Evolutionary conservation across 306 rosid species (phyloP).

Genomic region (Medicago ruthenica): DNA sequence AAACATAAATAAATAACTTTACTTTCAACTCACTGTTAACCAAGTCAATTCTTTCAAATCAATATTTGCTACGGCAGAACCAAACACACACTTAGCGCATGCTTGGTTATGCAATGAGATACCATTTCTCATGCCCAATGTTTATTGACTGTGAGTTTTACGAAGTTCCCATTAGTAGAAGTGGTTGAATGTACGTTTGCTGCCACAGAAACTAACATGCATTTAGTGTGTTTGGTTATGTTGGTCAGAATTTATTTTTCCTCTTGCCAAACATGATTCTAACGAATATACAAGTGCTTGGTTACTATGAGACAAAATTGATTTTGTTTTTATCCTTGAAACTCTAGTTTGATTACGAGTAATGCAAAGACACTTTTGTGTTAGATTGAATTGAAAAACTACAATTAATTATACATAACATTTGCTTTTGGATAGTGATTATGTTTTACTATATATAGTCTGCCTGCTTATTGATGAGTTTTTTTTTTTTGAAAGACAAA

Average conservation of each 20-base stretch:
- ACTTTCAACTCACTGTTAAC: background rate
- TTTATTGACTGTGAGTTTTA: background rate
- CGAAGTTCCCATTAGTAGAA: background rate
- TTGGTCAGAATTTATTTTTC: background rate
- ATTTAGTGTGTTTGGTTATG: background rate
- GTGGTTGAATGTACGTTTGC: background rate
- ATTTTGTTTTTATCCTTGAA: background rate
- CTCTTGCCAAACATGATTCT: background rate
- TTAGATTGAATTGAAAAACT: background rate
- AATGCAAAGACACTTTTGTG: background rate
- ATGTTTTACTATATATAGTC: background rate
- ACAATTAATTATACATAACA: background rate
- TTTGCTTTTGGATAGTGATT: background rate
- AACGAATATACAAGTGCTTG: background rate
- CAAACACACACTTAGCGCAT: background rate
- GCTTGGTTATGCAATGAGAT: background rate
- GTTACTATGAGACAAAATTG: background rate
- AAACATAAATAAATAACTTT: background rate
- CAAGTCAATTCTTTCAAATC: background rate
- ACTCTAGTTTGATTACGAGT: background rate
- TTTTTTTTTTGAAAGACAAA: background rate
- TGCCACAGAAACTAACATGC: background rate
- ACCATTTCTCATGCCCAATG: background rate
- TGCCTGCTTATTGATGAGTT: background rate
- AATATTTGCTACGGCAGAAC: background rate